Conservation (phyloP, 2,329 filamentous ascomycete genomes). For the Didymosphaeria variabile region DNA sequence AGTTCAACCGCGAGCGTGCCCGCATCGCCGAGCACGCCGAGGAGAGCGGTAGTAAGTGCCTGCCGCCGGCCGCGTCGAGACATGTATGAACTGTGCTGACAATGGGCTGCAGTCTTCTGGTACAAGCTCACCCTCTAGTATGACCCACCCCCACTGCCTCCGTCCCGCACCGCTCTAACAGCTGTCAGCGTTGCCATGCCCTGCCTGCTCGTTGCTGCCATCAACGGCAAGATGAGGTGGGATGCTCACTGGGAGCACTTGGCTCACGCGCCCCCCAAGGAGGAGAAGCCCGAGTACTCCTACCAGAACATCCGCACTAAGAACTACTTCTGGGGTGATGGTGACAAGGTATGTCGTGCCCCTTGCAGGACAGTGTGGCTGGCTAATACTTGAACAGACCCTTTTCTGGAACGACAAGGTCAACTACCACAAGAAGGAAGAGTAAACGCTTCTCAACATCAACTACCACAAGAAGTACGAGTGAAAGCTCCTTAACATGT, state of each 20-base stretch:
- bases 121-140: constrained; percentile 96
- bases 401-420: constrained; percentile 87
- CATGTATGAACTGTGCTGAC: constrained; percentile 1
- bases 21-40: constrained; percentile 91
- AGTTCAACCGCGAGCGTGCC: constrained; percentile 90
- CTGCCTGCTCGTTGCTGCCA: constrained; percentile 71
- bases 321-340: constrained; percentile 95
- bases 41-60: constrained; percentile 76
- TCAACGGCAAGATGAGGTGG: constrained; percentile 93
- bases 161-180: constrained; percentile 23
- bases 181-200: constrained; percentile 77
- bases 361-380: neutral
- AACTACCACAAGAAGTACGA: constrained; percentile 50
- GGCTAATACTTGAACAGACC: constrained; percentile 48
- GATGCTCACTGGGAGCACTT: constrained; percentile 98
- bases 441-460: constrained; percentile 58
- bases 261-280: constrained; percentile 81
- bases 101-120: constrained; percentile 77
- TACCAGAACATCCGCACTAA: constrained; percentile 98
- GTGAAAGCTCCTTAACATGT: constrained; percentile 49
- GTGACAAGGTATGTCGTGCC: constrained; percentile 78
- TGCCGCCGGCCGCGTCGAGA: neutral
- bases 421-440: constrained; percentile 93
- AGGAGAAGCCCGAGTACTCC: constrained; percentile 91
- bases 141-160: constrained; percentile 51